phyloP scores from a whole-genome alignment of 352 stramenopile species.

The Pythium chondricola region DNA sequence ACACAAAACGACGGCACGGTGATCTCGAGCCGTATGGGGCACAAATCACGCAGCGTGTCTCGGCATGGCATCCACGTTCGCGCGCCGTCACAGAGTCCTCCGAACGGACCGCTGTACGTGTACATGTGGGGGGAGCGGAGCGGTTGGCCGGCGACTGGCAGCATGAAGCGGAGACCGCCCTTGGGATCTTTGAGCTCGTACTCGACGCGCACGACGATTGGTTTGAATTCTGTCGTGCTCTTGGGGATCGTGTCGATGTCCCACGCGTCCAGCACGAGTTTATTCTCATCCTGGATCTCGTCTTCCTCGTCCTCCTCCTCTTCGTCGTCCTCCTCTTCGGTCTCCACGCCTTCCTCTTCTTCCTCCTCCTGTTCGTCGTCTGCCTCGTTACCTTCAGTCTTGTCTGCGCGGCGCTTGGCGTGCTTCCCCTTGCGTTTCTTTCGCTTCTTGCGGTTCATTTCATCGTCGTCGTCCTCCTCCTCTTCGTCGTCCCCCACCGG shows the following conservation, averaged over 20 bases:
- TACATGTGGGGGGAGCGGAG: conserved; percentile 82
- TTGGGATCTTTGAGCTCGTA: conserved; percentile 71
- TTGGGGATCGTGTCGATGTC: conserved; percentile 60
- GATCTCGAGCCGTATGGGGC: conserved; percentile 67
- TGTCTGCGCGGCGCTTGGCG: not conserved
- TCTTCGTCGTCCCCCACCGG: conserved; percentile 25
- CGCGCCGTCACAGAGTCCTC: conserved; percentile 72
- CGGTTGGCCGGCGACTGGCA: conserved; percentile 63
- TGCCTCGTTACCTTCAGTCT: conserved; percentile 4
- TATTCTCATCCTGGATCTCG: conserved; percentile 32
- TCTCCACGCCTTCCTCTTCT: conserved; percentile 29
- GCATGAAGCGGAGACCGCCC: conserved; percentile 61
- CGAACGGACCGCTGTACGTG: conserved; percentile 78
- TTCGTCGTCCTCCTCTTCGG: conserved; percentile 30
- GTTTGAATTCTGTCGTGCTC: conserved; percentile 66
- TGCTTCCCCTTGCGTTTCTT: conserved; percentile 19
- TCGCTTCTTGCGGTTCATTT: no score
- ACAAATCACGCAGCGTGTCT: conserved; percentile 67
- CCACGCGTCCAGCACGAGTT: conserved; percentile 56
- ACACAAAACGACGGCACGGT: conserved; percentile 80
- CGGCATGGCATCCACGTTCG: conserved; percentile 83
- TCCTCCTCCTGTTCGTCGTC: conserved; percentile 17
- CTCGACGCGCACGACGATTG: conserved; percentile 63
- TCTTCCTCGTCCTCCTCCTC: conserved; percentile 36
- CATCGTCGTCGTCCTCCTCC: conserved; percentile 9